These are phyloP conservation scores for Piper longum DNA, from an alignment of 164 flowering plant species.

Conservation along the genomic window DNA sequence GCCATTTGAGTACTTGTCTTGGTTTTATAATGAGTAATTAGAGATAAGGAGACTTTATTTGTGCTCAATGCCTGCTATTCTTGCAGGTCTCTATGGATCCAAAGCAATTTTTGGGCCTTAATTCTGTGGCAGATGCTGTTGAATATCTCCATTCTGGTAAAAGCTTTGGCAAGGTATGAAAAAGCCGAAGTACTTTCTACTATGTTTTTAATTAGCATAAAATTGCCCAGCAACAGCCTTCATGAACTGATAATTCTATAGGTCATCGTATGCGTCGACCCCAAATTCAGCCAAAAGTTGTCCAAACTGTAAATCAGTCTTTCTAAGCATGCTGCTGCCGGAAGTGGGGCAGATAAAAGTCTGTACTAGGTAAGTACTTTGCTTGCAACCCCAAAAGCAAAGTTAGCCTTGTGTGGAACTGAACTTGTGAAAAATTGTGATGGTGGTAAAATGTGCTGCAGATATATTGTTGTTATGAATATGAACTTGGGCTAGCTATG, in stretches of 20 bases:
- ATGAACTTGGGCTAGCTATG: too few relatives aligned
- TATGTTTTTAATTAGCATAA: background rate
- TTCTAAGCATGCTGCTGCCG: background rate
- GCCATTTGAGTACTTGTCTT: background rate
- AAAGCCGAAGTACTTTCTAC: background rate
- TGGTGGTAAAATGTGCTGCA: too few relatives aligned
- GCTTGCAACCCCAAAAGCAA: background rate
- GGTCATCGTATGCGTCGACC: slow-evolving; percentile 93
- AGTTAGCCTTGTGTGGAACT: background rate
- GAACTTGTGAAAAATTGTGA: too few relatives aligned
- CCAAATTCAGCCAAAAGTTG: slow-evolving; percentile 30
- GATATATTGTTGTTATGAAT: too few relatives aligned
- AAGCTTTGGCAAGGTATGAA: slow-evolving; percentile 84
- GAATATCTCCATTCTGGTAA: slow-evolving; percentile 95
- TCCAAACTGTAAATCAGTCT: slow-evolving; percentile 40
- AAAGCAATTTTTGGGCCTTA: slow-evolving; percentile 54
- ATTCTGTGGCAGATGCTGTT: slow-evolving; percentile 86
- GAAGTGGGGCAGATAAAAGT: background rate
- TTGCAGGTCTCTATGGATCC: slow-evolving; percentile 67
- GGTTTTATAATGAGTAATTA: background rate
- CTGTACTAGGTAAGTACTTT: background rate
- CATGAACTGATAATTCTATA: slow-evolving; percentile 12
- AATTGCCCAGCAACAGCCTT: background rate
- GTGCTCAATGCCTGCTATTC: background rate
- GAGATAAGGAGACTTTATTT: background rate